These are phyloP conservation scores for Apiospora phragmitis DNA, from an alignment of 2,329 filamentous ascomycete genomes.

Conservation along the genomic window DNA sequence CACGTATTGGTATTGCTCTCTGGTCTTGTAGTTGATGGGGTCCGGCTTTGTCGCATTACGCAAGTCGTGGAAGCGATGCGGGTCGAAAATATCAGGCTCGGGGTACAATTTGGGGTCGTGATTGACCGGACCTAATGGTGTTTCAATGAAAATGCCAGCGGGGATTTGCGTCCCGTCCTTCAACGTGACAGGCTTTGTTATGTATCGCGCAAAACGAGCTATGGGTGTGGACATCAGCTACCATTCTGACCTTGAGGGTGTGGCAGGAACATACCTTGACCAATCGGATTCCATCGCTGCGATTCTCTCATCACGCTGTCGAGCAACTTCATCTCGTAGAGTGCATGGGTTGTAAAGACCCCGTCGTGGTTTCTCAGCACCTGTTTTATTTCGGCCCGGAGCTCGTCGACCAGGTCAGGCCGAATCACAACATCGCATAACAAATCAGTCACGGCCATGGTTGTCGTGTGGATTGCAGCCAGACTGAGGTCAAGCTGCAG, in stretches of 20 bases:
- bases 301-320: constrained; percentile 38
- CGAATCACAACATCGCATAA: constrained; percentile 51
- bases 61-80: constrained; percentile 35
- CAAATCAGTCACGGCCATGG: constrained; percentile 41
- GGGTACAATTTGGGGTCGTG: constrained; percentile 34
- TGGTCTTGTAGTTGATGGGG: constrained; percentile 27
- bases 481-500: constrained; percentile 44
- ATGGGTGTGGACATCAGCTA: neutral
- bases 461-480: constrained; percentile 52
- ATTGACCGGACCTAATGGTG: constrained; percentile 32
- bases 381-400: constrained; percentile 49
- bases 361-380: constrained; percentile 36
- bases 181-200: constrained; percentile 22
- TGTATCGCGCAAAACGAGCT: constrained; percentile 47
- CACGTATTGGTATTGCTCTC: constrained; percentile 42
- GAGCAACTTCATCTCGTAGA: constrained; percentile 39
- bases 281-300: constrained; percentile 24
- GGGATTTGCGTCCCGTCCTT: constrained; percentile 35
- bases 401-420: constrained; percentile 48
- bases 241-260: neutral
- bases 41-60: constrained; percentile 28
- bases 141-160: constrained; percentile 40
- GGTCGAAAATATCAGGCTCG: constrained; percentile 37
- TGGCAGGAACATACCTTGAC: neutral
- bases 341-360: constrained; percentile 30